phyloP scores from a whole-genome alignment of 108 stramenopile genomes.

The Nitzschia putrida region DNA sequence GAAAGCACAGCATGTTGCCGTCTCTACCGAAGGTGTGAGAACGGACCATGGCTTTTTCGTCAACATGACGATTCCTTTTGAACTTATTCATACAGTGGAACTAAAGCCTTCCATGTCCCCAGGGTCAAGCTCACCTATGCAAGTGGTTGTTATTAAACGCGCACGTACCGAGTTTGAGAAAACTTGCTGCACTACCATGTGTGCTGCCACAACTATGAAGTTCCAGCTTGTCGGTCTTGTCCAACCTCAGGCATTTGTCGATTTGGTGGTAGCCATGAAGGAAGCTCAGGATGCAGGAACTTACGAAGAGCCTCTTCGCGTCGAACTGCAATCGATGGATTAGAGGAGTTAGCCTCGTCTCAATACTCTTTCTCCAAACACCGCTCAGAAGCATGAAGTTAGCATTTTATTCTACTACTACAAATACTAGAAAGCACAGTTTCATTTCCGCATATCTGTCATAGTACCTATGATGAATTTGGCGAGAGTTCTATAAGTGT shows the following conservation, averaged over 20 bases:
- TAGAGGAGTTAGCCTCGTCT: neutral
- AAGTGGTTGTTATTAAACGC: constrained; percentile 1
- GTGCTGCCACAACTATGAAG: neutral
- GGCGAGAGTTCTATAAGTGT: no score
- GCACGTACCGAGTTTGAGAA: constrained; percentile 13
- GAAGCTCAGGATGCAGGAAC: constrained; percentile 16
- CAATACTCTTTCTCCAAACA: no score
- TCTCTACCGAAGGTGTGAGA: constrained; percentile 21
- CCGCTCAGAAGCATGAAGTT: no score
- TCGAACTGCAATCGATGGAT: constrained; percentile 5
- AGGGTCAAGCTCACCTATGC: neutral
- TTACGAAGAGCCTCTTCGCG: constrained; percentile 9
- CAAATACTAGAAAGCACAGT: no score
- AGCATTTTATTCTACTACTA: no score
- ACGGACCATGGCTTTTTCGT: constrained; percentile 17
- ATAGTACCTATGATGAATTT: no score
- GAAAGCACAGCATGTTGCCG: constrained; percentile 17
- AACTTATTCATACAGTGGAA: neutral
- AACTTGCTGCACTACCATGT: constrained; percentile 1
- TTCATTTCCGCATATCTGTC: no score
- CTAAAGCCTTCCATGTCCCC: neutral
- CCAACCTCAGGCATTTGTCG: constrained; percentile 19
- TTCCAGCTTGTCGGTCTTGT: constrained; percentile 13
- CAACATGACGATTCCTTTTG: constrained; percentile 26
- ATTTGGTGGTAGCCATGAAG: constrained; percentile 18